Evolutionary conservation across 1,284 basidiomycete genomes (phyloP).

Genomic region (Melampsora medusae): DNA sequence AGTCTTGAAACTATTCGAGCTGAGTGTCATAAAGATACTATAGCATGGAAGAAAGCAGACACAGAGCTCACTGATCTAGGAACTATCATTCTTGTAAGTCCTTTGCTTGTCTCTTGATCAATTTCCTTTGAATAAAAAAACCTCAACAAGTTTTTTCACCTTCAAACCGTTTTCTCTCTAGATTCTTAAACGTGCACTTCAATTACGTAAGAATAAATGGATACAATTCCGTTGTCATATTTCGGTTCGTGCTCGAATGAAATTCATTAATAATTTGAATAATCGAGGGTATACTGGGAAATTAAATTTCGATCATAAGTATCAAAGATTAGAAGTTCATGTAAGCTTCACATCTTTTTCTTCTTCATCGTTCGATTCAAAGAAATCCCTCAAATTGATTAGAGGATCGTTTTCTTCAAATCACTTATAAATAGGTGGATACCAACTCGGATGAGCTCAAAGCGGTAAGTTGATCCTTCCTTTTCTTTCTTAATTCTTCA

Average conservation of each 20-base stretch:
- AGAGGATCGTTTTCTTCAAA: background rate
- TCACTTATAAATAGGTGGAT: conserved; percentile 15
- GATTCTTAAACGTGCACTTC: conserved; percentile 59
- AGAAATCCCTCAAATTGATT: background rate
- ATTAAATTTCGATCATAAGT: conserved; percentile 71
- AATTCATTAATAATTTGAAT: conserved; percentile 77
- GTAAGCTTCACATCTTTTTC: conserved; percentile 55
- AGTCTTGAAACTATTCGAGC: conserved; percentile 22
- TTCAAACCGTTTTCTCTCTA: background rate
- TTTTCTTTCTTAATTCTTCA: too few relatives aligned
- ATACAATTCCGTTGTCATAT: conserved; percentile 80
- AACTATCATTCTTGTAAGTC: background rate
- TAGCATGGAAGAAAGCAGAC: background rate
- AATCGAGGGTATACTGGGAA: conserved; percentile 65
- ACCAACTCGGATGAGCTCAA: conserved; percentile 23
- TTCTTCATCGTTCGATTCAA: background rate
- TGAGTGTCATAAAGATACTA: conserved; percentile 4
- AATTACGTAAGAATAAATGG: conserved; percentile 71
- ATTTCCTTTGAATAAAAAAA: background rate
- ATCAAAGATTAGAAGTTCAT: conserved; percentile 67
- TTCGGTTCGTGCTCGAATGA: conserved; percentile 74
- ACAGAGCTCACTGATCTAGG: conserved; percentile 18
- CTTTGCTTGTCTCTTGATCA: background rate
- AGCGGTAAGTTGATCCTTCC: conserved; percentile 35
- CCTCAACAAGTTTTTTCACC: too few relatives aligned